These are phyloP conservation scores for Alternaria tenuissima DNA, from an alignment of 2,329 filamentous ascomycete genomes.

Conservation along the genomic window DNA sequence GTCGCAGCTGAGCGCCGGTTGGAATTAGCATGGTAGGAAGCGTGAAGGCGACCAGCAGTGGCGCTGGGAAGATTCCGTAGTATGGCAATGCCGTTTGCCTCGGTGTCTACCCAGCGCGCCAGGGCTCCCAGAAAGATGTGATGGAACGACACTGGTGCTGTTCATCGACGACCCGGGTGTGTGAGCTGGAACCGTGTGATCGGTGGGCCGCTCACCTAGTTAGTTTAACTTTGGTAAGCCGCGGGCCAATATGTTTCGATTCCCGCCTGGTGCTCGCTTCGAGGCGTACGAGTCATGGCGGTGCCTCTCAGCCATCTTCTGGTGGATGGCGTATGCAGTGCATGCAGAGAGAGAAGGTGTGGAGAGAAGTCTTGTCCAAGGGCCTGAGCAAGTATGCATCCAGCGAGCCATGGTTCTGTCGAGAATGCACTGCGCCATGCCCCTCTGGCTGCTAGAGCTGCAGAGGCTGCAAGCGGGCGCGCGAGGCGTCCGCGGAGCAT, in stretches of 20 bases:
- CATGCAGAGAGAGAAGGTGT: not conserved
- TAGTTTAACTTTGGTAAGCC: slow-evolving; percentile 11
- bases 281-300: slow-evolving; percentile 11
- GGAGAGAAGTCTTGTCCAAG: not conserved
- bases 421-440: slow-evolving; percentile 2
- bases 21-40: slow-evolving; percentile 11
- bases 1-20: not conserved
- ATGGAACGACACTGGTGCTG: not conserved
- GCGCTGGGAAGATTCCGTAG: not conserved
- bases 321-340: not conserved
- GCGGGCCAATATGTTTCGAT: slow-evolving; percentile 15
- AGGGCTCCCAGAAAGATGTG: not conserved
- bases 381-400: not conserved
- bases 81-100: not conserved
- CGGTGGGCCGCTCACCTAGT: slow-evolving; percentile 1
- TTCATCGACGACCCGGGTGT: slow-evolving; percentile 1
- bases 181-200: slow-evolving; percentile 18
- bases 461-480: slow-evolving; percentile 5
- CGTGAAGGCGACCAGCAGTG: not conserved
- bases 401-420: not conserved
- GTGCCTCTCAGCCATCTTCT: not conserved
- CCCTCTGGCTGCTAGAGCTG: not conserved
- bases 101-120: not conserved
- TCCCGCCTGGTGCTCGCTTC: slow-evolving; percentile 12
- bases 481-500: slow-evolving; percentile 11